Evolutionary conservation across 768 basidiomycete species (phyloP), one percentile per base, ranked within the genome.

Genomic region (Sporobolomyces roseus): DNA sequence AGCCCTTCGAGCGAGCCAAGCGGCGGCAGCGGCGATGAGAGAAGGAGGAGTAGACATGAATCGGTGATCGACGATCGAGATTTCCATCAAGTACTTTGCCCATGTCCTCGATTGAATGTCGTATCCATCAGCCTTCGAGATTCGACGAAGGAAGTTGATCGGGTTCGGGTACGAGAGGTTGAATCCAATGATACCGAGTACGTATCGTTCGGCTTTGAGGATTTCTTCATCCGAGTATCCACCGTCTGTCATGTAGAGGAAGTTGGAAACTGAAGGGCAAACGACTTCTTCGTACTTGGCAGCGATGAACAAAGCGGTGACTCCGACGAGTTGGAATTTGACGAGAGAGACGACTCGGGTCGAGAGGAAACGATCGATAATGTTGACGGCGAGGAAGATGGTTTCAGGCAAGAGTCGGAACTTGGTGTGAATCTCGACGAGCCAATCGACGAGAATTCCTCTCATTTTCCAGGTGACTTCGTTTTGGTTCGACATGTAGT

Each of bases 241-340:
- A 7, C 85, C 85, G 66, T 93, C 90, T 43, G 89, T 85, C 74
- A 91, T 87, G 77, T 84, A 83, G 25, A 88, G 83, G 76, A 94
- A 88, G 79, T 93, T 89, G 33, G 81, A 80, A 32, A 91, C 87
- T 29, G 88, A 87, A 0, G 93, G 93, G 14, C 91, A 86, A 70
- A 91, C 85, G 48, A 91, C 91, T 78, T 96, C 93, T 78, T 97
- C 93, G 70, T 88, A 91, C 79, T 97, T 97, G 43, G 90, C 85
- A 0, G 93, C 85, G 73, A 96, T 82, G 80, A 94, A 89, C 74
- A 97, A 84, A 66, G 88, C 87, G 4, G 90, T 87, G 59, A 92
- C 83, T 64, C 93, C 93, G 65, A 96, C 91, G 43, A 93, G 85
- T 78, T 96, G 93, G 38, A 94, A 84, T 78, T 93, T 93, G 68